phyloP scores from a whole-genome alignment of 179 eudicot genomes.

The Spinacia oleracea region DNA sequence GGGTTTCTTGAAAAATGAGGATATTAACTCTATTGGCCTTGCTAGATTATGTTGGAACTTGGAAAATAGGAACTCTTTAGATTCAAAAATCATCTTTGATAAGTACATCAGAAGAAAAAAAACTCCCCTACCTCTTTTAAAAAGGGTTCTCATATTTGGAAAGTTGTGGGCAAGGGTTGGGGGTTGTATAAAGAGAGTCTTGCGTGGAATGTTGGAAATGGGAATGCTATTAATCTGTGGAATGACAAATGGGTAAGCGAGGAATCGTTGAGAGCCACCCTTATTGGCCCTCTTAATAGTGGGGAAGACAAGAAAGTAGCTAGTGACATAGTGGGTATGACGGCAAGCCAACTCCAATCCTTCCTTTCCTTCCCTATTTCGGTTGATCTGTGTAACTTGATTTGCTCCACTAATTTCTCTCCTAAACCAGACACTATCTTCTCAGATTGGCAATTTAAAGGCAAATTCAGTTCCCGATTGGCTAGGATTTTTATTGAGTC shows the following conservation, averaged over 20 bases:
- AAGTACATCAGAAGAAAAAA: not conserved
- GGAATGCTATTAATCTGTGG: not conserved
- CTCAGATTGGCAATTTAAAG: too few species aligned
- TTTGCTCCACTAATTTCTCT: too few species aligned
- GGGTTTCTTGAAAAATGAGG: not conserved
- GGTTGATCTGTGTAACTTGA: too few species aligned
- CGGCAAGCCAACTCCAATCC: too few species aligned
- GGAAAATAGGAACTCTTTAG: not conserved
- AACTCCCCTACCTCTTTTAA: not conserved
- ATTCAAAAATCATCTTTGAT: not conserved
- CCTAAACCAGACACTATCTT: too few species aligned
- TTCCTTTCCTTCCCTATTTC: too few species aligned
- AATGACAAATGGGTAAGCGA: not conserved
- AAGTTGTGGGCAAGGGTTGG: not conserved
- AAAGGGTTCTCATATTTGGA: not conserved
- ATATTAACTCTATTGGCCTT: not conserved
- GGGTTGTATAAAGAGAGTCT: not conserved
- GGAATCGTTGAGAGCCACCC: rapidly evolving
- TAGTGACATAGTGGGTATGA: too few species aligned
- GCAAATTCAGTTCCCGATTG: too few species aligned
- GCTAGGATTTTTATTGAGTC: too few species aligned
- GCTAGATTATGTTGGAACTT: not conserved
- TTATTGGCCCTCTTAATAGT: not conserved
- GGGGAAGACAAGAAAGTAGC: too few species aligned
- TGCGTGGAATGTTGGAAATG: not conserved